Evolutionary conservation across 306 rosid genomes (phyloP), one percentile per base, ranked within the genome.

Genomic region (Elaeagnus macrophylla): DNA sequence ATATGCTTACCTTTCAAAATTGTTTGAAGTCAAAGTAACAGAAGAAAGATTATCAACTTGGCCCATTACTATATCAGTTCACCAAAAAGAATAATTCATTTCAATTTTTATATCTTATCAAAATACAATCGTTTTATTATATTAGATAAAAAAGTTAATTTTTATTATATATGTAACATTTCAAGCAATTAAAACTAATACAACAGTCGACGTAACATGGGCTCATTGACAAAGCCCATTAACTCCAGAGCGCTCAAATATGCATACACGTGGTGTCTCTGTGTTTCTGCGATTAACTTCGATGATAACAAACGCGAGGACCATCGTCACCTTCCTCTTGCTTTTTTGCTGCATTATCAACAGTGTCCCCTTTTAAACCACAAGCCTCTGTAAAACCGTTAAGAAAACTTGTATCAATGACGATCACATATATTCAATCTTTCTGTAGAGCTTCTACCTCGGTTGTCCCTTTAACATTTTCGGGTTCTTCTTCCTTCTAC

Each of bases 371-470:
- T 2, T 12, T 35, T 7, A 14, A 6, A n/a, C 20, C 15, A 17
- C 6, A 35, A 18, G 8, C 5, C 40, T 51, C 20, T 42, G 7
- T 18, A 7, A 5, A n/a, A 32, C 9, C 32, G 44, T 20, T 6
- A 32, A 7, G 15, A 3, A 25, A 14, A 42, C 17, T 15, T 40
- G 9, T 18, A 19, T 45, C 62, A 25, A 64, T 69, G 62, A 38
- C 62, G 2, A 54, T 18, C 25, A 51, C 62, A 15, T 42, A 44
- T 40, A 16, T 64, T 39, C 71, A 43, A 13, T 72, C 75, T 48
- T 68, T 65, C 7, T 62, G 32, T 47, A 79, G 60, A 67, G 16
- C 73, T 48, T 61, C 80, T 36, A 37, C 6, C 71, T 54, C 42
- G 25, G 37, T 49, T 10, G 44, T 48, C 54, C 59, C 83, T 55